phyloP scores from a whole-genome alignment of 2,329 filamentous ascomycete species.

The Fusarium sp. region DNA sequence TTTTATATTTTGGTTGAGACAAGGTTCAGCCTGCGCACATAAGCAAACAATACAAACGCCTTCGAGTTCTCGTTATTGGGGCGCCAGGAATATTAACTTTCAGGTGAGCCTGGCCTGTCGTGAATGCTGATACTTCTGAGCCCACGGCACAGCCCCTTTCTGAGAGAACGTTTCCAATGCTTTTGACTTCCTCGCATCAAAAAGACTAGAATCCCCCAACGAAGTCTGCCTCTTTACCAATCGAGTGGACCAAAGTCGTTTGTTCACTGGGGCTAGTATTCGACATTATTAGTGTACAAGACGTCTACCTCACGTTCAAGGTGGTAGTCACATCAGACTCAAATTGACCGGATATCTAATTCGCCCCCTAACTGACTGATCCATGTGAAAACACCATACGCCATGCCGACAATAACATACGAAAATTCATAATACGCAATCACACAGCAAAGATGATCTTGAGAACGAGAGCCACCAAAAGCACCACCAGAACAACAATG shows the following conservation, averaged over 20 bases:
- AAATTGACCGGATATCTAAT: conserved; percentile 40
- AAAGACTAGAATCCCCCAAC: not conserved
- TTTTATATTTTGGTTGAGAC: not conserved
- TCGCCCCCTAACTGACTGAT: conserved; percentile 23
- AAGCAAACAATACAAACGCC: too few relatives aligned
- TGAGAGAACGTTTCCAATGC: not conserved
- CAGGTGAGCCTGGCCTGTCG: not conserved
- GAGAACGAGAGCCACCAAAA: conserved; percentile 76
- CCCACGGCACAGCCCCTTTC: not conserved
- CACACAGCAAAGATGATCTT: conserved; percentile 59
- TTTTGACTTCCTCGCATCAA: not conserved
- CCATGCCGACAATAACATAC: conserved; percentile 3
- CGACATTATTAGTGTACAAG: not conserved
- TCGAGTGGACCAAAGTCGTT: not conserved
- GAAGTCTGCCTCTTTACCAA: not conserved
- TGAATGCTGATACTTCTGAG: not conserved
- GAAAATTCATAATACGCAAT: not conserved
- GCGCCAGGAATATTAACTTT: not conserved
- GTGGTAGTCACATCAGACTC: not conserved
- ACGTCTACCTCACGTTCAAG: not conserved
- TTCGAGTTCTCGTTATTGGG: not conserved
- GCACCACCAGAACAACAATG: conserved; percentile 77
- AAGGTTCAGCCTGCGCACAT: not conserved
- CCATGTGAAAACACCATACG: conserved; percentile 8
- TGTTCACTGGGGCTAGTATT: not conserved